phyloP scores from a whole-genome alignment of 176 grass and related monocot species.

The Musa beccarii region DNA sequence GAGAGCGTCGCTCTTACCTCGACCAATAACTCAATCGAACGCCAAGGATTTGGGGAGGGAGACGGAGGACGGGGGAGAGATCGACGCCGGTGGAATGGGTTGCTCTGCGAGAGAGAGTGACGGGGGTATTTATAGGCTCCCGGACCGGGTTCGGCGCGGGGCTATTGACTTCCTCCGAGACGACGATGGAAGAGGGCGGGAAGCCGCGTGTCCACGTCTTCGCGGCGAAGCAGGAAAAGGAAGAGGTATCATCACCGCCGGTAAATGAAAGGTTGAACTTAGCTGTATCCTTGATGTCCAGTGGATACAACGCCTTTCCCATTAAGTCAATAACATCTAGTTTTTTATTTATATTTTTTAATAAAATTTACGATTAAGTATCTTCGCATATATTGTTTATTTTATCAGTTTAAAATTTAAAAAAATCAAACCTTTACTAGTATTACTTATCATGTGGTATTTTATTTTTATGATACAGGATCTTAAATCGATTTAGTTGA shows the following conservation, averaged over 20 bases:
- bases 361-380: too few relatives aligned
- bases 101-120: neutral
- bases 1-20: neutral
- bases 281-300: too few relatives aligned
- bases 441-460: too few relatives aligned
- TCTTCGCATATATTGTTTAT: too few relatives aligned
- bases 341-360: too few relatives aligned
- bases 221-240: too few relatives aligned
- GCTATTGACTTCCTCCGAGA: neutral
- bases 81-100: neutral
- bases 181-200: neutral
- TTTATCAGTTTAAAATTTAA: too few relatives aligned
- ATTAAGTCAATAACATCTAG: too few relatives aligned
- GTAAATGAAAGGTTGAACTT: neutral
- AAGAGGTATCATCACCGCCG: neutral
- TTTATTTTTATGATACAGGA: too few relatives aligned
- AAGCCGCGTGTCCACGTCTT: neutral
- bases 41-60: neutral
- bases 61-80: neutral
- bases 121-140: neutral
- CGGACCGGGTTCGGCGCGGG: neutral
- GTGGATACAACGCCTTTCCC: too few relatives aligned
- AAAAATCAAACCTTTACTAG: too few relatives aligned
- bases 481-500: too few relatives aligned
- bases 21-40: neutral